phyloP scores from a whole-genome alignment of 2,329 filamentous ascomycete genomes.

The Volutella citrinella region DNA sequence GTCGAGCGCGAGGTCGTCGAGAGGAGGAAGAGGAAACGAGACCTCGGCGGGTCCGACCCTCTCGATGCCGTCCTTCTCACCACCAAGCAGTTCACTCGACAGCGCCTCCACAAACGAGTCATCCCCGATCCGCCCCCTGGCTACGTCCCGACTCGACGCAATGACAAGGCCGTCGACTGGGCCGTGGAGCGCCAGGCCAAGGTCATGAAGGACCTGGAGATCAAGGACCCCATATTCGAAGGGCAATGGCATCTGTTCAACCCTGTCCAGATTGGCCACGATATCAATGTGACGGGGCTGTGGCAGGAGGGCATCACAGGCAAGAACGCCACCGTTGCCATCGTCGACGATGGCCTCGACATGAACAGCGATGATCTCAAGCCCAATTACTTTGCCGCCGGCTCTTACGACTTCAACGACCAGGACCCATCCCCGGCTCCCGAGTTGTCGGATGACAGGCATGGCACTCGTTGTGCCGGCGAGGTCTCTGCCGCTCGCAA shows the following conservation, averaged over 20 bases:
- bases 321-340: slow-evolving; percentile 82
- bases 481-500: slow-evolving; percentile 93
- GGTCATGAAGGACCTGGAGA: slow-evolving; percentile 66
- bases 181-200: slow-evolving; percentile 57
- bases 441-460: slow-evolving; percentile 77
- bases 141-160: slow-evolving; percentile 10
- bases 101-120: slow-evolving; percentile 52
- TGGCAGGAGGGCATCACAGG: slow-evolving; percentile 92
- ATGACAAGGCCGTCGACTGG: slow-evolving; percentile 23
- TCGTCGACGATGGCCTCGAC: slow-evolving; percentile 94
- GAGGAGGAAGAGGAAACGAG: slow-evolving; percentile 61
- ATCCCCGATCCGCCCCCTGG: slow-evolving; percentile 38
- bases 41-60: slow-evolving; percentile 48
- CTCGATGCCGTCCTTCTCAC: slow-evolving; percentile 75
- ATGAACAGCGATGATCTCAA: slow-evolving; percentile 93
- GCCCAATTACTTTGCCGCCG: slow-evolving; percentile 88
- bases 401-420: slow-evolving; percentile 97
- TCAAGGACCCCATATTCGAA: slow-evolving; percentile 84
- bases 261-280: slow-evolving; percentile 74
- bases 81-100: slow-evolving; percentile 64
- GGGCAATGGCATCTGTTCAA: slow-evolving; percentile 98
- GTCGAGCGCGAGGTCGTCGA: slow-evolving; percentile 53
- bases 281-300: slow-evolving; percentile 92
- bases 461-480: slow-evolving; percentile 92
- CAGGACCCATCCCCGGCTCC: slow-evolving; percentile 74